Base-by-base conservation (phyloP, 805 yeast genomes). In the Priceomyces haplophilus region DNA sequence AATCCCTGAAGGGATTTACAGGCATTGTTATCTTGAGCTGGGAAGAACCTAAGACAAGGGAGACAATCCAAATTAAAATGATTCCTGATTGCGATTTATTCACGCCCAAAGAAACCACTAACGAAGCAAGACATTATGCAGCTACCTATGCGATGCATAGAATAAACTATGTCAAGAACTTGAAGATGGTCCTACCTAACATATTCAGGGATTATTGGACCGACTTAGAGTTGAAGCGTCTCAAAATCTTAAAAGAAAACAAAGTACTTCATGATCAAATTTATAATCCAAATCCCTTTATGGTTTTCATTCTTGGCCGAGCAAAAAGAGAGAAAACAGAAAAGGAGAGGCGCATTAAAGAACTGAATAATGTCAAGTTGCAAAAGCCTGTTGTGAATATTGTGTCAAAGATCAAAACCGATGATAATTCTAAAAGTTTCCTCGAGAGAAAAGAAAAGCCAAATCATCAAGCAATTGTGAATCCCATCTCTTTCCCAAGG, bases 101-200 rank as follows among this genome's bases (percentile, higher is more conserved):
- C 5, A 62, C 66, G 3, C 83, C 90, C 0, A 88, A 85, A 51
- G 86, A 80, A 36, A 88, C 97, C 0, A 78, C 95, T 1, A 70
- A 88, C 24, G 97, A 90, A 53, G 97, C 98, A 1, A 75, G 97
- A 37, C 95, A 90, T 59, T 75, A 77, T 54, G 89, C 91, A 0
- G 97, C 99, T 0, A 89, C 97, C 0, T 87, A 84, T 50, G 93
- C 91, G 0, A 62, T 91, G 47, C 90, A 81, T 58, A 70, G 96
- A 27, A 73, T 91, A 15, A 82, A 90, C 29, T 86, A 81, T 46
- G 83, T 82, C 51, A 89, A 89, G 53, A 89, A 88, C 57, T 60
- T 91, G 62, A 86, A 86, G 46, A 82, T 90, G 90, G 83, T 88
- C 54, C 71, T 91, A 11, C 98, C 98, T 0, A 79, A 83, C 3